Evolutionary conservation across 2,329 filamentous ascomycete species (phyloP), one percentile per base, ranked within the genome.

Genomic region (Exophiala mesophila): DNA sequence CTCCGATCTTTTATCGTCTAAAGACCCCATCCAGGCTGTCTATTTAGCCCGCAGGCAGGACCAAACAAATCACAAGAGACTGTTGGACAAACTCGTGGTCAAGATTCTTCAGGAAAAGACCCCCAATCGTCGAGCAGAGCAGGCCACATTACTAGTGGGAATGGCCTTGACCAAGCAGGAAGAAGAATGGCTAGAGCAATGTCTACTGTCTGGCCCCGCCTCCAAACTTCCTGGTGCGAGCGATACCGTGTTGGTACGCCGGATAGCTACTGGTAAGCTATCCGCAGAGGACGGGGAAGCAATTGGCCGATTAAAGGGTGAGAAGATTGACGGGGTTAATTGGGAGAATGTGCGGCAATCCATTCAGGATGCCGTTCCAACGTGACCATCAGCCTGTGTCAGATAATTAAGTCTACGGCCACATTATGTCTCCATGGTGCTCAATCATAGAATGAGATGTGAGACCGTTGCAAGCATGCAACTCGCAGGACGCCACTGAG

Each of bases 171-270:
- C 78, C 44, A 60, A 69, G 1, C 68, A 76, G 13, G 88, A 94
- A 59, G 85, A 89, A 59, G 59, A 59, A 3, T 90, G 85, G 83
- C 79, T 94, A 49, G 78, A 83, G 52, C 76, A 83, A 18, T 83
- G 76, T 44, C 66, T 94, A 26, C 70, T 77, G 0, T 67, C 70
- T 3, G 82, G 83, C 8, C 77, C 78, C 32, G 84, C 83, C 2
- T 78, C 78, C 56, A 73, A 69, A 30, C 65, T 83, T 5, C 78
- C 75, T 50, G 77, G 76, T 17, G 80, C 83, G 3, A 82, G 78
- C 58, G 86, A 90, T 55, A 85, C 83, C 0, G 69, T 88, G 1
- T 71, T 88, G 53, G 83, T 88, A 73, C 77, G 85, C 53, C 78
- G 74, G 49, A 79, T 92, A 48, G 80, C 82, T 1, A 81, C 74